A percentile compares a stretch with the other conserved stretches of the same genome.
These are phyloP conservation scores for Arachnomyces sp. DNA, from an alignment of 2,329 filamentous ascomycete genomes.

Conservation along the genomic window DNA sequence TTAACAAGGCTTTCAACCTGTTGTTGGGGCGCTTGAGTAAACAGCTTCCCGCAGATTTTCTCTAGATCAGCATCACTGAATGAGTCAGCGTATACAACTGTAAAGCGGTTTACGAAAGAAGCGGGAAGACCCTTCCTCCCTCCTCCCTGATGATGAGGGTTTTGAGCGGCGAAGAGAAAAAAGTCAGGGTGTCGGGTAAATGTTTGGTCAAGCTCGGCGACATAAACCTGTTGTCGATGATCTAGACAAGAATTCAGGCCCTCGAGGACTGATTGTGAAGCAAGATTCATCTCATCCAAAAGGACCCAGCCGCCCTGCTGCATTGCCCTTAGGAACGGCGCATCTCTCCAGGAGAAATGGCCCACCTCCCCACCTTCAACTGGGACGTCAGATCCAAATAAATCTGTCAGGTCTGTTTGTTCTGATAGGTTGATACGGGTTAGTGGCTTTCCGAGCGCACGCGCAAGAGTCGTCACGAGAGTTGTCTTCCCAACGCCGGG, in stretches of 20 bases:
- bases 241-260: constrained; percentile 94
- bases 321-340: constrained; percentile 93
- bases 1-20: constrained; percentile 62
- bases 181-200: constrained; percentile 87
- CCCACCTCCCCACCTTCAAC: constrained; percentile 87
- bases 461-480: constrained; percentile 75
- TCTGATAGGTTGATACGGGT: constrained; percentile 96
- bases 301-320: constrained; percentile 94
- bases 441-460: constrained; percentile 69
- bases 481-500: constrained; percentile 99
- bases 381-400: constrained; percentile 94
- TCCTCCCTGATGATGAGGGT: constrained; percentile 93
- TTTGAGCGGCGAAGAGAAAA: constrained; percentile 92
- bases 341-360: constrained; percentile 90
- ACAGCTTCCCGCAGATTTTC: constrained; percentile 72
- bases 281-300: constrained; percentile 96
- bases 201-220: constrained; percentile 89
- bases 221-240: constrained; percentile 90
- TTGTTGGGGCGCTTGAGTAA: constrained; percentile 53
- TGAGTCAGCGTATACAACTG: constrained; percentile 91
- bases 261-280: constrained; percentile 92
- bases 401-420: constrained; percentile 93
- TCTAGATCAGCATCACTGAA: constrained; percentile 75
- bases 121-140: constrained; percentile 89
- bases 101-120: constrained; percentile 97